Evolutionary conservation across 306 rosid species (phyloP).

Genomic region (Rubus parviflorus): DNA sequence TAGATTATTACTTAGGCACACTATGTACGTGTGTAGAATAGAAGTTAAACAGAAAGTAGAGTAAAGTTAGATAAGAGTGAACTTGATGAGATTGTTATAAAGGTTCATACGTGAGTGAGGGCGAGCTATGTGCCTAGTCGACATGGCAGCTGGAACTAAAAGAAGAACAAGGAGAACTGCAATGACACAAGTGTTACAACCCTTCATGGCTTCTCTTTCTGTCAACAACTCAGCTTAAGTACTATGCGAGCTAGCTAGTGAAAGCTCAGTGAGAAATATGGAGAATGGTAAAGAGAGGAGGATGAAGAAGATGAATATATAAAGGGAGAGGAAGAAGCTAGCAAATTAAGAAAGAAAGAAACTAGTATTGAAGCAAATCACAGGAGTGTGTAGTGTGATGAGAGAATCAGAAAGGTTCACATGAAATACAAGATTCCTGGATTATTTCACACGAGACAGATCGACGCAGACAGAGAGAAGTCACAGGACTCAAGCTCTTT

Average conservation of each 20-base stretch:
- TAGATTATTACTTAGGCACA: no score
- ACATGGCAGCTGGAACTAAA: conserved; percentile 39
- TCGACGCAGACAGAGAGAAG: conserved; percentile 10
- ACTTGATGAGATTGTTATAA: no score
- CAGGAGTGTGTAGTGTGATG: conserved; percentile 41
- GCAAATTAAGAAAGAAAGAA: conserved; percentile 6
- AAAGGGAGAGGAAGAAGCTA: conserved; percentile 13
- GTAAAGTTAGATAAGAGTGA: background rate
- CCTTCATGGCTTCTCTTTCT: conserved; percentile 33
- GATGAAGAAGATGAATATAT: conserved; percentile 24
- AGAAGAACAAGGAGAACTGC: conserved; percentile 31
- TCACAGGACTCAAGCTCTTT: conserved; percentile 54
- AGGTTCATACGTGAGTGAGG: conserved; percentile 41
- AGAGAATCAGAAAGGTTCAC: conserved; percentile 39
- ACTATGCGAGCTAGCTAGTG: background rate
- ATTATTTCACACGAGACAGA: background rate
- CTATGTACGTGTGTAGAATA: no score
- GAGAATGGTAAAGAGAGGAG: background rate
- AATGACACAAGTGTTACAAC: conserved; percentile 15
- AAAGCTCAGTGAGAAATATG: background rate
- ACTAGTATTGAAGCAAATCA: conserved; percentile 62
- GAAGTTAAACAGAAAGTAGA: background rate
- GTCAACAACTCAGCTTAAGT: background rate
- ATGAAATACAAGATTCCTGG: conserved; percentile 45
- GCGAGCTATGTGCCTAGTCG: conserved; percentile 48